Conservation (phyloP, 202 grass and related monocot genomes). For the Schoenoplectus tabernaemontani region DNA sequence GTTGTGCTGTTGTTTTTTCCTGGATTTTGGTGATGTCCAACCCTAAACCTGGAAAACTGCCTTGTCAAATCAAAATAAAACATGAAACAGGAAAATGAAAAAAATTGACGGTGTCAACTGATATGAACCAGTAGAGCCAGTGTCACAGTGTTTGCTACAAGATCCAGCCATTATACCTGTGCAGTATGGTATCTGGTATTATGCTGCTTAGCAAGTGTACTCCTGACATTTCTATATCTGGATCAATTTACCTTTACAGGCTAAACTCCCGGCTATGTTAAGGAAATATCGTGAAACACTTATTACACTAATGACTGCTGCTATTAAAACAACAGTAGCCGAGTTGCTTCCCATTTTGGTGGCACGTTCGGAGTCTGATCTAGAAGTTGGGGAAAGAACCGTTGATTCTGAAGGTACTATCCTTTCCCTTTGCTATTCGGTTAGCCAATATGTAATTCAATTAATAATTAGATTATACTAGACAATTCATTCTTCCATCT, state of each 20-base stretch:
- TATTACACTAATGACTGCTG: conserved; percentile 96
- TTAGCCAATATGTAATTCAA: conserved; percentile 9
- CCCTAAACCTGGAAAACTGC: background rate
- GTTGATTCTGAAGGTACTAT: conserved; percentile 69
- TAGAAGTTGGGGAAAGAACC: conserved; percentile 50
- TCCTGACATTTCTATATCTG: background rate
- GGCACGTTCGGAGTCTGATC: conserved; percentile 71
- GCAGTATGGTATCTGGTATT: background rate
- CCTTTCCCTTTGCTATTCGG: conserved; percentile 7
- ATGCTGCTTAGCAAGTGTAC: background rate
- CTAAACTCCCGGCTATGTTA: conserved; percentile 74
- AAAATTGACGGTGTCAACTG: background rate
- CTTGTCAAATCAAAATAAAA: background rate
- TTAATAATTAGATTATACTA: background rate
- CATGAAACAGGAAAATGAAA: background rate
- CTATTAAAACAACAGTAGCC: conserved; percentile 93
- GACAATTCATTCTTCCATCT: conserved; percentile 15
- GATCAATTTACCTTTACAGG: conserved; percentile 46
- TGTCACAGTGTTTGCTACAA: background rate
- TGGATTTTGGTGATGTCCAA: background rate
- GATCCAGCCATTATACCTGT: background rate
- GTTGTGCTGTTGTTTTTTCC: background rate
- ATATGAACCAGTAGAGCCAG: background rate
- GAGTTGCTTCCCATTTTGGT: conserved; percentile 83
- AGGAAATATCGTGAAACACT: conserved; percentile 96